Base-by-base conservation (phyloP, 78 protist genomes). In the Emiliania huxleyi region DNA sequence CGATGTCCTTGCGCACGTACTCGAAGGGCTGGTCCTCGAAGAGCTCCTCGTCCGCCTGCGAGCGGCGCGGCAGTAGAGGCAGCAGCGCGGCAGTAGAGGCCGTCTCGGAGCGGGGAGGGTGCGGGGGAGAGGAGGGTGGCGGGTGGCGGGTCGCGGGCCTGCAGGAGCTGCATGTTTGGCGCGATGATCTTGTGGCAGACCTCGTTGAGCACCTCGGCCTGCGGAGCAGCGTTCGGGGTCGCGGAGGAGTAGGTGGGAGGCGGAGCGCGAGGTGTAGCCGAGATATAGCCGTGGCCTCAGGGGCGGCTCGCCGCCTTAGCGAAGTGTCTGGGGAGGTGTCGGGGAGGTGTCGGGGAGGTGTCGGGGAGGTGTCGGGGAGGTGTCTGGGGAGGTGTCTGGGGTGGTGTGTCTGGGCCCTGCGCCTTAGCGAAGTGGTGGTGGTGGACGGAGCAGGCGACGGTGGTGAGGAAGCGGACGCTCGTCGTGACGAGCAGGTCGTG, bases 1-100 rank as follows among this genome's bases (percentile, higher is more conserved):
- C 87, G 69, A 98, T 95, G 92, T 98, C 99, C 38, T 96, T 90
- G 45, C 96, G 95, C 83, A 98, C 96, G 94, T 96, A 98, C 87
- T 98, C 98, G 29, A 44, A 43, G 33, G 96, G 94, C 43, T 97
- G 96, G 69, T 91, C 94, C 69, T 97, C 98, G 83, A 95, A 98
- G 35, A 96, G 37, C 87, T 98, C 99, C 45, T 96, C 92, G 62
- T 97, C 98, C 33, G 91, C 29, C 45, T 97, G 38, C 18, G 38
- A 5, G 77, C n/a, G 42, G 38, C 25, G 19, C 23, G 55, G 55
- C 4, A 11, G 55, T 4, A 48, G 55, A 48, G 55, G n/a, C n/a
- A n/a, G n/a, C n/a, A n/a, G n/a, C n/a, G n/a, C n/a, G n/a, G n/a
- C n/a, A n/a, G n/a, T n/a, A n/a, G n/a, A n/a, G n/a, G 19, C 29